Conservation (phyloP, 148 eudicot genomes). For the Chenopodium berlandieri region DNA sequence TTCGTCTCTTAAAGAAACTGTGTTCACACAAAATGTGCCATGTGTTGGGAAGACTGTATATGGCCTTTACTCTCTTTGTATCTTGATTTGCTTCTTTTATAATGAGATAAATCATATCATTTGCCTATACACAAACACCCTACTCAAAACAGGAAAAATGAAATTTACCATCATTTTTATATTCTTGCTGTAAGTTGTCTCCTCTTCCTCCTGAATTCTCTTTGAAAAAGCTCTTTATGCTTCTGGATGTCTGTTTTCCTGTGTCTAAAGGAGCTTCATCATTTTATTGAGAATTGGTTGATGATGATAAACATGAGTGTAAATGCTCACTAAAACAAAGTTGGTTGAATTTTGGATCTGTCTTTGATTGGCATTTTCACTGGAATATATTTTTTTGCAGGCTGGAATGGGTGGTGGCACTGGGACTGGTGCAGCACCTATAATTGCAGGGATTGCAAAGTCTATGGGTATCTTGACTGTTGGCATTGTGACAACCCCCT, state of each 20-base stretch:
- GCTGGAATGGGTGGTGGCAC: slow-evolving; percentile 99
- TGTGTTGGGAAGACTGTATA: neutral
- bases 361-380: slow-evolving; percentile 6
- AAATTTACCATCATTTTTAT: neutral
- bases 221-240: neutral
- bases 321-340: neutral
- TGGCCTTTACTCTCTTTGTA: neutral
- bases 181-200: neutral
- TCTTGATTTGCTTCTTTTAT: neutral
- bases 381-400: slow-evolving; percentile 38
- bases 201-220: no score
- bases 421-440: slow-evolving; percentile 97
- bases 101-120: neutral
- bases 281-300: neutral
- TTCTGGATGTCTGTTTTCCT: neutral
- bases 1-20: neutral
- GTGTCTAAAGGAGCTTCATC: neutral
- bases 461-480: slow-evolving; percentile 98
- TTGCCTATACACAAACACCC: no score
- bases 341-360: neutral
- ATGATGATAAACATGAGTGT: neutral
- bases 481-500: slow-evolving; percentile 95
- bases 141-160: neutral
- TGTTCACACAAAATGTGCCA: neutral
- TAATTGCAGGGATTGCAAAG: slow-evolving; percentile 91